Evolutionary conservation across 306 rosid genomes (phyloP).

Genomic region (Lathyrus sativus): DNA sequence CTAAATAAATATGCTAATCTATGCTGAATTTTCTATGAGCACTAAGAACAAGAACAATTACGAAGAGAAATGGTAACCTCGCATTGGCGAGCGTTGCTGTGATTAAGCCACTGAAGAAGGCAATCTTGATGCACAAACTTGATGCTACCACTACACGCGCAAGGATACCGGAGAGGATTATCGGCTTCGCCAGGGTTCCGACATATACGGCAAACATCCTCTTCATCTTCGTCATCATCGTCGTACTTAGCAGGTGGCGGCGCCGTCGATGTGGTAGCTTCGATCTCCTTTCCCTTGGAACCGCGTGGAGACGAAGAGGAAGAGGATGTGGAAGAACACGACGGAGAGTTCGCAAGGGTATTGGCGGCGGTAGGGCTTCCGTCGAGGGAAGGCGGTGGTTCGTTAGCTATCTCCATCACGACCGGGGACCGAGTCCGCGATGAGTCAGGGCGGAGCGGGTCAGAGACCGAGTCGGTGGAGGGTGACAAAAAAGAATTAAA

Average conservation of each 20-base stretch:
- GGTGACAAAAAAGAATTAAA: neutral
- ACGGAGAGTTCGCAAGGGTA: constrained; percentile 40
- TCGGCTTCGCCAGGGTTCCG: constrained; percentile 92
- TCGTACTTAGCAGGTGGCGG: constrained; percentile 51
- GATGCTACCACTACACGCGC: constrained; percentile 99
- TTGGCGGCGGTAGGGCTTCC: constrained; percentile 41
- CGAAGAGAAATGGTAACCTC: constrained; percentile 58
- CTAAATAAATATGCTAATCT: neutral
- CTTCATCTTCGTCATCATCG: constrained; percentile 90
- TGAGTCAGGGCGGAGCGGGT: constrained; percentile 44
- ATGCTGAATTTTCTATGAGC: constrained; percentile 21
- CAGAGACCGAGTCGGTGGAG: constrained; percentile 40
- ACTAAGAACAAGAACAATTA: constrained; percentile 10
- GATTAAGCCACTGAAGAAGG: constrained; percentile 99
- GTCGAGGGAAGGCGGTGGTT: constrained; percentile 50
- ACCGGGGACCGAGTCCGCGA: constrained; percentile 48
- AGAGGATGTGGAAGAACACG: constrained; percentile 38
- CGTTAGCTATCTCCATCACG: constrained; percentile 84
- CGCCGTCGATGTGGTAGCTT: constrained; percentile 41
- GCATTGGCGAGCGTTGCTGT: constrained; percentile 99
- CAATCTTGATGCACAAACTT: constrained; percentile 97
- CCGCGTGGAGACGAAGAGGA: constrained; percentile 50
- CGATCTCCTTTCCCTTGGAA: constrained; percentile 49
- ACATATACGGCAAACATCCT: constrained; percentile 96
- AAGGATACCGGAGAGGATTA: constrained; percentile 88